A percentile compares a stretch with the other conserved stretches of the same genome.
Evolutionary conservation across 192 early-diverging fungal species (phyloP).

Genomic region (Coemansia pectinata): DNA sequence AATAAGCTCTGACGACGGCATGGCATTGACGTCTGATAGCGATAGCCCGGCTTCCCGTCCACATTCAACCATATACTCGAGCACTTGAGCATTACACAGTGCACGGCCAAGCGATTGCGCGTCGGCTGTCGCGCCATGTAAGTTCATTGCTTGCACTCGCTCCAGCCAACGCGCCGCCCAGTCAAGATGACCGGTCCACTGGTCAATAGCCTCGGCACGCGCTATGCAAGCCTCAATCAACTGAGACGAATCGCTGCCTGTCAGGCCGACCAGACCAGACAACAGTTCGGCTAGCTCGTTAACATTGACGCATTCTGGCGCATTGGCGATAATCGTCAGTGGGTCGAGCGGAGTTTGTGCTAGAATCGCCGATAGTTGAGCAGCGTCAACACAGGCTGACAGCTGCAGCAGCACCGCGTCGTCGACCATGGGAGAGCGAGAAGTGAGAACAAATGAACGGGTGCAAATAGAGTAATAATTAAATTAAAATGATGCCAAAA

Average conservation of each 20-base stretch:
- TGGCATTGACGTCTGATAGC: conserved; percentile 12
- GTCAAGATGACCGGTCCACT: conserved; percentile 33
- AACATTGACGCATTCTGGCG: conserved; percentile 27
- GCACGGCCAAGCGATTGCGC: conserved; percentile 3
- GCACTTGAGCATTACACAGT: conserved; percentile 6
- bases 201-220: conserved; percentile 31
- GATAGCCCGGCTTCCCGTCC: neutral
- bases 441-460: neutral
- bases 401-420: conserved; percentile 7
- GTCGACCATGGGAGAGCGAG: neutral
- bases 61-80: neutral
- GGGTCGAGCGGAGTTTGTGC: conserved; percentile 5
- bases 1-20: conserved; percentile 6
- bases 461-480: neutral
- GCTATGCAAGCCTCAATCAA: conserved; percentile 11
- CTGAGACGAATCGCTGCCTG: neutral
- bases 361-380: conserved; percentile 5
- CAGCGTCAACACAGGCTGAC: conserved; percentile 5
- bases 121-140: neutral
- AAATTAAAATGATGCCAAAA: neutral
- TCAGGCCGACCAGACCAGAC: neutral
- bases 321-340: conserved; percentile 15
- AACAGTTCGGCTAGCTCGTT: conserved; percentile 11
- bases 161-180: conserved; percentile 29
- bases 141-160: neutral